Base-by-base conservation (phyloP, 139 green algal genomes). In the Chlamydomonas sp. region DNA sequence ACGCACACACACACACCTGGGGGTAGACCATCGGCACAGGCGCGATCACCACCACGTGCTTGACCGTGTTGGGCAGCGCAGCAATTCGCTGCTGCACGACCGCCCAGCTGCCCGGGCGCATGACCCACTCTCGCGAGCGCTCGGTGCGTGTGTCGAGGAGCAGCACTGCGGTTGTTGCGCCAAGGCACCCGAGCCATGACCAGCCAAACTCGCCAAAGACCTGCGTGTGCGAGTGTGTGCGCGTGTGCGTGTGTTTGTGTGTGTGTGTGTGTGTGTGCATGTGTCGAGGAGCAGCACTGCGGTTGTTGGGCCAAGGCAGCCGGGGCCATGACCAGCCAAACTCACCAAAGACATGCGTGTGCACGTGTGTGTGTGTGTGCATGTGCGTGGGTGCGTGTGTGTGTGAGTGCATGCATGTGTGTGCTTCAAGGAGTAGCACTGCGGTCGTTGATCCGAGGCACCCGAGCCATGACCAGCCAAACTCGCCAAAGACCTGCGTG, bases 11-110 rank as follows among this genome's bases (percentile, higher is more conserved):
- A n/a, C n/a, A n/a, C n/a, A n/a, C n/a, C 5, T 68, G 61, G 3
- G 76, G 76, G 28, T 81, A 81, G 30, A 81, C 30, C 29, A 85
- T 69, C 2, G 79, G 79, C 0, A 82, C 76, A 1, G 79, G 79
- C 37, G 66, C 71, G 3, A 82, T 30, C n/a, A n/a, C n/a, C n/a
- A n/a, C n/a, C 33, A 86, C 63, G 48, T 86, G 81, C 16, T 57
- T 30, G 4, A 79, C 68, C 16, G 20, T 66, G 4, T 6, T 36
- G n/a, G 67, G 67, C 50, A 79, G 64, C n/a, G 36, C 39, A 1
- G 24, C 50, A 3, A 73, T 16, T 24, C 50, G 33, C n/a, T 73
- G 50, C 36, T 73, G 50, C 3, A 73, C 37, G 50, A 67, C 57
- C 22, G 10, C 50, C 67, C 67, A 73, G 3, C 33, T 58, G 2